Base-by-base conservation (phyloP, 805 yeast genomes). In the Brettanomyces bruxellensis region DNA sequence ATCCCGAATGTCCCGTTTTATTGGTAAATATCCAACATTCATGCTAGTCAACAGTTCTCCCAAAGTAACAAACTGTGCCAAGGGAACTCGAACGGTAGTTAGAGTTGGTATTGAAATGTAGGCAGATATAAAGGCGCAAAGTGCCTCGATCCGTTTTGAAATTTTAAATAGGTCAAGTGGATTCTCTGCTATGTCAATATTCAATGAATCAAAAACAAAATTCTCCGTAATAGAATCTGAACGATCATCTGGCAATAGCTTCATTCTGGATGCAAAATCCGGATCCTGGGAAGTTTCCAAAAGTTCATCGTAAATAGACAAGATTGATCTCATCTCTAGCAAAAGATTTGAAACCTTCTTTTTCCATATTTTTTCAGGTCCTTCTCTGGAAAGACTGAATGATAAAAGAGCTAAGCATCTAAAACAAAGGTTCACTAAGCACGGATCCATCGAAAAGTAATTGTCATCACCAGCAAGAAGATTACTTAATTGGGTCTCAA, bases 1-100 rank as follows among this genome's bases (percentile, higher is more conserved):
- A 55, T 81, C 83, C 49, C 83, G 70, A 48, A 83, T 72, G 50
- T 81, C 87, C 42, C 73, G 69, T 52, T 74, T 76, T 56, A 81
- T 70, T 2, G 79, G 70, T 35, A 80, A 62, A 50, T 76, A 78
- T 45, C 71, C 75, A 12, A 73, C 62, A 51, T 81, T 78, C 48
- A 86, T 61, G 14, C 81, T 70, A 48, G 77, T 62, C 13, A 82
- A 56, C 11, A 80, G 64, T 54, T 83, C 88, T 23, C 71, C 66
- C 43, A 81, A 49, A 7, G 68, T 58, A 4, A 83, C 57, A 3
- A 83, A 57, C 40, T 65, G 55, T 1, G 91, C 90, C 12, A 86
- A 51, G 3, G 95, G 93, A 6, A 85, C 45, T 36, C 58, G 55
- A 11, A 63, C 70, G 11, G 79, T 67, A 53, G 68, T 72, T 38